phyloP scores from a whole-genome alignment of 768 basidiomycete species.

The Steccherinum ochraceum region DNA sequence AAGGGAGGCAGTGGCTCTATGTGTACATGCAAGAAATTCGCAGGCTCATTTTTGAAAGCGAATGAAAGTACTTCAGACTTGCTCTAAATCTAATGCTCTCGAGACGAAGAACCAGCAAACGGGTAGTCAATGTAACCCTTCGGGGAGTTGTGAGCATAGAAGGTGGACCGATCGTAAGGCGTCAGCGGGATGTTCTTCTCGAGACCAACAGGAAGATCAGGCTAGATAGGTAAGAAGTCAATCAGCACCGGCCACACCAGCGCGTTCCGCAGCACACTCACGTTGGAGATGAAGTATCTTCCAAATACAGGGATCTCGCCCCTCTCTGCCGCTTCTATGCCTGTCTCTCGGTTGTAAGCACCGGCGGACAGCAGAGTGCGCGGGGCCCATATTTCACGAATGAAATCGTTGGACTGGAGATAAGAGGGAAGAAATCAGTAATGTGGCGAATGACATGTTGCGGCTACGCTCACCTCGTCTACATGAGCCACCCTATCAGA shows the following conservation, averaged over 20 bases:
- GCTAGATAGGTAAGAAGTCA: slow-evolving; percentile 3
- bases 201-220: slow-evolving; percentile 13
- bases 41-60: too few species aligned
- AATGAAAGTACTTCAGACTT: too few species aligned
- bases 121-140: slow-evolving; percentile 15
- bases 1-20: too few species aligned
- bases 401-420: slow-evolving; percentile 14
- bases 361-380: slow-evolving; percentile 17
- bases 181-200: slow-evolving; percentile 6
- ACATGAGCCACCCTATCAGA: not conserved
- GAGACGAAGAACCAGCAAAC: too few species aligned
- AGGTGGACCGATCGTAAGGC: slow-evolving; percentile 5
- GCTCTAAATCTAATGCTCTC: too few species aligned
- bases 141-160: slow-evolving; percentile 1
- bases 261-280: not conserved
- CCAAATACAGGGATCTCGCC: slow-evolving; percentile 8
- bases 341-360: slow-evolving; percentile 16
- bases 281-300: slow-evolving; percentile 9
- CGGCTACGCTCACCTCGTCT: slow-evolving; percentile 10
- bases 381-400: slow-evolving; percentile 18
- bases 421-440: not conserved
- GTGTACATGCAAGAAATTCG: too few species aligned
- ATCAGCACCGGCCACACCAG: not conserved
- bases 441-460: not conserved
- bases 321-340: slow-evolving; percentile 11